Percentiles rank a stretch among this genome's conserved stretches.
phyloP scores from a whole-genome alignment of 1,139 yeast species.

The Taphrina pruni region DNA sequence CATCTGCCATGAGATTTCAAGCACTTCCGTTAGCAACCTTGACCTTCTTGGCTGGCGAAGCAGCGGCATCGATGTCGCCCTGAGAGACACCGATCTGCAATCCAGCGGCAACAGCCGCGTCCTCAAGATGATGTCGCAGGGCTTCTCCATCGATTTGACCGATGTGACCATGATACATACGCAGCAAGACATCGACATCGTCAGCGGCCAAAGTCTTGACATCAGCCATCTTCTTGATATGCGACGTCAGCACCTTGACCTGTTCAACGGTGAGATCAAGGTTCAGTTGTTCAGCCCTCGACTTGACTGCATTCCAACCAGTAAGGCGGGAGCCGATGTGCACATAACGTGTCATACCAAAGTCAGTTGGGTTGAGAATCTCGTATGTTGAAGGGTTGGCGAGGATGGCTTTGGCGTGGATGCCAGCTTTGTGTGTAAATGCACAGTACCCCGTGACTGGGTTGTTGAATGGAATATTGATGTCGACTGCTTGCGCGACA shows the following conservation, averaged over 20 bases:
- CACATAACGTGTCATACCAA: slow-evolving; percentile 89
- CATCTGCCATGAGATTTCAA: neutral
- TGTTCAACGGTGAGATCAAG: slow-evolving; percentile 88
- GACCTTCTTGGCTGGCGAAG: slow-evolving; percentile 34
- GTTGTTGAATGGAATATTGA: slow-evolving; percentile 95
- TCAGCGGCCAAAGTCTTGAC: slow-evolving; percentile 92
- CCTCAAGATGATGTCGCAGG: slow-evolving; percentile 33
- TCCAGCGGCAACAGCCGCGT: slow-evolving; percentile 38
- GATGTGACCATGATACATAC: slow-evolving; percentile 78
- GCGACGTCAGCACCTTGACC: slow-evolving; percentile 89
- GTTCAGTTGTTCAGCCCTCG: slow-evolving; percentile 96
- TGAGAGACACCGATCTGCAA: slow-evolving; percentile 35
- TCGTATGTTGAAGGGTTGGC: slow-evolving; percentile 99
- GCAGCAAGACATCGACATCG: slow-evolving; percentile 95
- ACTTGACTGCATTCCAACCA: slow-evolving; percentile 99
- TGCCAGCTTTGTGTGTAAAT: slow-evolving; percentile 98
- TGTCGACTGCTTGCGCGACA: slow-evolving; percentile 97
- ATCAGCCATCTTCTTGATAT: slow-evolving; percentile 93
- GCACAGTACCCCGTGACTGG: slow-evolving; percentile 99
- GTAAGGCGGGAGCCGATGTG: slow-evolving; percentile 97
- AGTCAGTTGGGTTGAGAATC: slow-evolving; percentile 91
- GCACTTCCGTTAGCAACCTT: slow-evolving; percentile 22
- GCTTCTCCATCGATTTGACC: slow-evolving; percentile 38
- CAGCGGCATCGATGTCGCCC: slow-evolving; percentile 31
- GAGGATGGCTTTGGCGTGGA: slow-evolving; percentile 96